phyloP scores from a whole-genome alignment of 495 filamentous ascomycete genomes.

The Penicillium samsonianum region DNA sequence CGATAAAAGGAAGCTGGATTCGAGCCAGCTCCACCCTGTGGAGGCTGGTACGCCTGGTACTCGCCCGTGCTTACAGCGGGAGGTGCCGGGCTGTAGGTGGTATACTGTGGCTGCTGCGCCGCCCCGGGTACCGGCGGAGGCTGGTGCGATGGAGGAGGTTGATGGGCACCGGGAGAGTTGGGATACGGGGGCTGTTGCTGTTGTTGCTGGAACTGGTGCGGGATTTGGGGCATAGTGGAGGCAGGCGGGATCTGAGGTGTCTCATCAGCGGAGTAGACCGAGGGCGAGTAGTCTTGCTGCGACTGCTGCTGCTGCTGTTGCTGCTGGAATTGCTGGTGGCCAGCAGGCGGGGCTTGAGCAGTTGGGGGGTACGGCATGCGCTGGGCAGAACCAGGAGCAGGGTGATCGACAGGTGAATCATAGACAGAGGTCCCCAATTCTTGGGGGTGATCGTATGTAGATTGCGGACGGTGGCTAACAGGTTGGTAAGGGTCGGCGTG shows the following conservation, averaged over 20 bases:
- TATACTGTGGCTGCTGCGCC: conserved; percentile 47
- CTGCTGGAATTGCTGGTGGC: conserved; percentile 45
- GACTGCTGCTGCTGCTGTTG: conserved; percentile 32
- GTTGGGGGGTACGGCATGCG: conserved; percentile 49
- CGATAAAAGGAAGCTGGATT: conserved; percentile 50
- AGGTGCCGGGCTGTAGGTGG: conserved; percentile 35
- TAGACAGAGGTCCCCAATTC: conserved; percentile 84
- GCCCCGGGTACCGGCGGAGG: conserved; percentile 45
- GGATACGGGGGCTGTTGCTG: conserved; percentile 51
- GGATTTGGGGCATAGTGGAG: conserved; percentile 30
- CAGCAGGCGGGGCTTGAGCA: conserved; percentile 38
- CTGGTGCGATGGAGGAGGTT: conserved; percentile 51
- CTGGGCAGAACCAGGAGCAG: conserved; percentile 24
- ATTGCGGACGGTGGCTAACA: conserved; percentile 61
- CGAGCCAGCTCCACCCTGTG: conserved; percentile 36
- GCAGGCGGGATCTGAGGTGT: conserved; percentile 35
- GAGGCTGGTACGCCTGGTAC: conserved; percentile 56
- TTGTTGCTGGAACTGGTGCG: conserved; percentile 38
- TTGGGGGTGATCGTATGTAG: conserved; percentile 75
- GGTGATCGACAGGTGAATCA: conserved; percentile 69
- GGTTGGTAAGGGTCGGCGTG: conserved; percentile 45
- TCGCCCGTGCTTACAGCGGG: conserved; percentile 35
- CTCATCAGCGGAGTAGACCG: conserved; percentile 62
- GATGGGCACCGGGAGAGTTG: conserved; percentile 41
- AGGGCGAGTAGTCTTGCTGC: conserved; percentile 56